These are phyloP conservation scores for Mortierella claussenii DNA, from an alignment of 192 early-diverging fungal species.

Conservation along the genomic window DNA sequence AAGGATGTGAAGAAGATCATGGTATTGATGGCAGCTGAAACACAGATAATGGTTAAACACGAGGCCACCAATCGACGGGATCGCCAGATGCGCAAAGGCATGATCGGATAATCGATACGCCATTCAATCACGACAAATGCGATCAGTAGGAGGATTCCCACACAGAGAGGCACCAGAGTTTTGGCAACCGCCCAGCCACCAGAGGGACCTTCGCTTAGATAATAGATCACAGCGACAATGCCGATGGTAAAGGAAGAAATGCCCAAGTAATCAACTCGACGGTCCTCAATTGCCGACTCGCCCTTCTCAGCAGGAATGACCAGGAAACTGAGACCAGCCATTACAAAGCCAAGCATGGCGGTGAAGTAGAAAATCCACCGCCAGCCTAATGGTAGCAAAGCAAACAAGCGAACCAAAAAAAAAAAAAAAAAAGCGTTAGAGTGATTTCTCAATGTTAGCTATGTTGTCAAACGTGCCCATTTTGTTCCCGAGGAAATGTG, in stretches of 20 bases:
- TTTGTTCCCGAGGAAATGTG: not conserved
- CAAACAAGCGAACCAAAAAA: not conserved
- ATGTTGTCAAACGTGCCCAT: too few species aligned
- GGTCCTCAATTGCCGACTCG: constrained; percentile 12
- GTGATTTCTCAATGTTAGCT: not conserved
- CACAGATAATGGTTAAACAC: constrained; percentile 11
- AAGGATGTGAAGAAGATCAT: constrained; percentile 19
- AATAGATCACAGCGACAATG: constrained; percentile 30
- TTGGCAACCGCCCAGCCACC: constrained; percentile 7
- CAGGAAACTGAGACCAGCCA: constrained; percentile 30
- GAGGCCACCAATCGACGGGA: constrained; percentile 16
- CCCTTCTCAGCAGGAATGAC: constrained; percentile 22
- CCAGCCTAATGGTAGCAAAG: constrained; percentile 28
- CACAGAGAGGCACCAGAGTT: constrained; percentile 6
- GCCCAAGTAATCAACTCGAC: constrained; percentile 30
- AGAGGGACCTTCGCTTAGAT: constrained; percentile 35
- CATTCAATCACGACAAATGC: constrained; percentile 14
- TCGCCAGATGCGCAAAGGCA: constrained; percentile 18
- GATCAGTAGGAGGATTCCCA: constrained; percentile 6
- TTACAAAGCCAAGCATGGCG: constrained; percentile 19
- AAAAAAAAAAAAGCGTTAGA: not conserved
- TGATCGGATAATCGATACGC: constrained; percentile 25
- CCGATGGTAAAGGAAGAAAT: constrained; percentile 20
- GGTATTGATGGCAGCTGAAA: constrained; percentile 14
- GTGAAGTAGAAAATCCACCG: constrained; percentile 52